Conservation (phyloP, 148 eudicot species). For the Nepenthes gracilis region DNA sequence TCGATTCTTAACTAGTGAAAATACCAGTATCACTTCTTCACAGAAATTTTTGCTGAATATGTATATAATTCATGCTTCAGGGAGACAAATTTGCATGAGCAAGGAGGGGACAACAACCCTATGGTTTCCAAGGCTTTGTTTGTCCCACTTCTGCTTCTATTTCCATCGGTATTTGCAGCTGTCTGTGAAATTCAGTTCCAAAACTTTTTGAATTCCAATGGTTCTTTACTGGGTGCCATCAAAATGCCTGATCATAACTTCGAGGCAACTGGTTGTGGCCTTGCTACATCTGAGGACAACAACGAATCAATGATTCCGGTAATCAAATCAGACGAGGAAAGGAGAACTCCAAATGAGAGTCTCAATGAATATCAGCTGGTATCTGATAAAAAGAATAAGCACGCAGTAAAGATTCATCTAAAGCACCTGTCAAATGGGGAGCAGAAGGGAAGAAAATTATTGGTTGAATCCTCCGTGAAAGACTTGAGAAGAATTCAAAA, state of each 20-base stretch:
- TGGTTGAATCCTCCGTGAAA: slow-evolving; percentile 36
- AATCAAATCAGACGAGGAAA: background rate
- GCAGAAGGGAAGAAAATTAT: slow-evolving; percentile 14
- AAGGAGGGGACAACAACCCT: background rate
- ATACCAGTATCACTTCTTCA: background rate
- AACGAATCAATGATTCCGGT: too few relatives aligned
- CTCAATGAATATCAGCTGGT: background rate
- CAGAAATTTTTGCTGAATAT: background rate
- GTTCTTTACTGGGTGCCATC: slow-evolving; percentile 25
- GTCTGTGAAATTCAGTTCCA: background rate
- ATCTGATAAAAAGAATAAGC: background rate
- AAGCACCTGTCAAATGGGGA: slow-evolving; percentile 27
- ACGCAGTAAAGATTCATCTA: slow-evolving; percentile 42
- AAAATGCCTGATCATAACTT: slow-evolving; percentile 33
- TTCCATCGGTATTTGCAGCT: slow-evolving; percentile 2
- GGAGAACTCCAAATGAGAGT: background rate
- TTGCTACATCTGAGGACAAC: background rate
- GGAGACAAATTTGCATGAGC: background rate
- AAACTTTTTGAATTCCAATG: slow-evolving; percentile 11
- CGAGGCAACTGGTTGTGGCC: slow-evolving; percentile 5
- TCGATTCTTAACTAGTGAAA: background rate
- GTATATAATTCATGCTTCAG: background rate
- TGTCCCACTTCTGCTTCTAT: slow-evolving; percentile 3
- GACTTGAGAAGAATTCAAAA: slow-evolving; percentile 62
- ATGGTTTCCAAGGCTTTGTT: slow-evolving; percentile 10